These are phyloP conservation scores for Talaromyces borbonicus DNA, from an alignment of 495 filamentous ascomycete species.

Conservation along the genomic window DNA sequence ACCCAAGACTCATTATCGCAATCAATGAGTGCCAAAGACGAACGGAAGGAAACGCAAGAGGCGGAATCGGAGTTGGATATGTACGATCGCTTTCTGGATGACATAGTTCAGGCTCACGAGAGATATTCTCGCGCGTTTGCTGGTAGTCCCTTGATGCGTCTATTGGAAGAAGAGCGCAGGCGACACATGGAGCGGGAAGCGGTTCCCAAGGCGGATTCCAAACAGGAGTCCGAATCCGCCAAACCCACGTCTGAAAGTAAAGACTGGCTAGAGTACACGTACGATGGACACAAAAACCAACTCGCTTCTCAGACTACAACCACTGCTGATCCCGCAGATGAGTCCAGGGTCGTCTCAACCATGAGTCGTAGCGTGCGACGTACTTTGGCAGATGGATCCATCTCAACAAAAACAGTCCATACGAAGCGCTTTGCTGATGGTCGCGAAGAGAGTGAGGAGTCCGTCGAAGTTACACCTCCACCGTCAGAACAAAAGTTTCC, in stretches of 20 bases:
- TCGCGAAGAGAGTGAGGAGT: conserved; percentile 46
- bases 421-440: conserved; percentile 57
- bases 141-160: conserved; percentile 26
- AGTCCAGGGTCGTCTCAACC: conserved; percentile 42
- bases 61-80: conserved; percentile 33
- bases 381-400: conserved; percentile 47
- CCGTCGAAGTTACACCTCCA: conserved; percentile 23
- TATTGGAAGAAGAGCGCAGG: conserved; percentile 23
- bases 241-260: conserved; percentile 17
- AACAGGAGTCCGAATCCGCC: conserved; percentile 11
- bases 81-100: conserved; percentile 36
- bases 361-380: conserved; percentile 46
- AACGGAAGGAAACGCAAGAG: conserved; percentile 6
- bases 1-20: neutral
- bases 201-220: too few species aligned
- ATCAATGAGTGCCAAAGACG: conserved; percentile 3
- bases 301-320: conserved; percentile 1
- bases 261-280: conserved; percentile 23
- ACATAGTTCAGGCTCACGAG: conserved; percentile 24
- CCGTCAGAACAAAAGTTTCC: neutral
- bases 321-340: conserved; percentile 1
- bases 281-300: conserved; percentile 21
- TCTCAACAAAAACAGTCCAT: conserved; percentile 48
- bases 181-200: conserved; percentile 12
- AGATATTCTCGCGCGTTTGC: conserved; percentile 16